Evolutionary conservation across 2,329 filamentous ascomycete genomes (phyloP), one percentile per base, ranked within the genome.

Genomic region (Fusarium albidum): DNA sequence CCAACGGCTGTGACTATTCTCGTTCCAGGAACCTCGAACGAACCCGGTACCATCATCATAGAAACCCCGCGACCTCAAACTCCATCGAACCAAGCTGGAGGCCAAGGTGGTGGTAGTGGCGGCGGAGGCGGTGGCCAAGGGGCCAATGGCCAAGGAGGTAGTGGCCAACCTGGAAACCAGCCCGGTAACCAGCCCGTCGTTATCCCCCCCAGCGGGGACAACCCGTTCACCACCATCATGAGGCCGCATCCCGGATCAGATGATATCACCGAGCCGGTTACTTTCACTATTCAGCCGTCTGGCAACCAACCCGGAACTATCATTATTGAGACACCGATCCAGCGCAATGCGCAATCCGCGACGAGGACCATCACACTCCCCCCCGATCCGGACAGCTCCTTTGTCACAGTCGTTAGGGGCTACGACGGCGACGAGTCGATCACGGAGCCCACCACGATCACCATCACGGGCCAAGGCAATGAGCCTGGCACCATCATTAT

Each of bases 21-120:
- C n/a, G 38, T 61, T 14, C 58, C 58, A 4, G 41, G 53, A 8
- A 55, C 58, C 5, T 53, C 53, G 27, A 40, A 31, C 3, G 44
- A 51, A 8, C 44, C 57, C 9, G 58, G 58, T 44, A 61, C 58
- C 3, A 61, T 61, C 17, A 42, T 61, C 9, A 61, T 61, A 12
- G 58, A 61, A 38, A 61, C 58, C 13, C 55, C 58, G 12, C 44
- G 45, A 15, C 32, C 53, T 25, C 42, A 41, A 13, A 57, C 46
- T 33, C 26, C 33, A 35, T 18, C 33, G 33, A 18, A 3, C 12
- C 33, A 35, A 15, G 10, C 33, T 35, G 33, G 33, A 17, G 18
- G 33, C 10, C 15, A 35, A 15, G 9, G 8, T n/a, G 43, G 49
- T 6, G 43, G 18, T n/a, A 37, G 45, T 21, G 21, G 21, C 7